Base-by-base conservation (phyloP, 495 filamentous ascomycete genomes). In the Aspergillus avenaceus region DNA sequence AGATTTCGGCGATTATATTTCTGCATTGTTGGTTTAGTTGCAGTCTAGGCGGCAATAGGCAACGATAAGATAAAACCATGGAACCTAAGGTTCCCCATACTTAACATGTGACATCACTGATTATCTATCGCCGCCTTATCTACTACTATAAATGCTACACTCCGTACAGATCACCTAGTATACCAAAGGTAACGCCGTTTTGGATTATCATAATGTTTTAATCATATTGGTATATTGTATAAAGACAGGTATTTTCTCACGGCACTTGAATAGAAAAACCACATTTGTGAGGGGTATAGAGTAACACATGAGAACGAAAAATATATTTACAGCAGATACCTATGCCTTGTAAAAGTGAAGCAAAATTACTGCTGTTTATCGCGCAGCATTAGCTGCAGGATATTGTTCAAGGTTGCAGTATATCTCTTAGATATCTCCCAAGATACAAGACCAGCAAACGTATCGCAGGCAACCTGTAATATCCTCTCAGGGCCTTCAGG, bases 401-500 rank as follows among this genome's bases (percentile, higher is more conserved):
- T 41, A 38, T 49, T 59, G 4, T 60, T 62, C 38, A 76, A 45
- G 21, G 66, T 61, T 14, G 60, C 56, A 21, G 63, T 59, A 27
- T 61, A 66, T 41, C 51, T 52, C 46, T 63, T 67, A 11, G 69
- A 67, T 14, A 66, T 52, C 19, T 69, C 65, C 75, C 75, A 78
- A 11, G 66, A 62, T 8, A 50, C 61, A 25, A 78, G 55, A 14
- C 56, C 49, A 3, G 50, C 45, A 13, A 81, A 55, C 4, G 66
- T 63, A 43, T 71, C 70, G 50, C 71, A 73, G 0, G 73, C 77
- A 47, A 70, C 65, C 6, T 57, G 55, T 13, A 80, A 41, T 1
- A 77, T 56, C 28, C 63, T 45, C 50, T 64, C 62, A 2, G 76
- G 75, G 1, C 74, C 77, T 9, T 71, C 63, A 9, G 56, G 53